Evolutionary conservation across 139 green algal species (phyloP).

Genomic region (Micractinium sp.): DNA sequence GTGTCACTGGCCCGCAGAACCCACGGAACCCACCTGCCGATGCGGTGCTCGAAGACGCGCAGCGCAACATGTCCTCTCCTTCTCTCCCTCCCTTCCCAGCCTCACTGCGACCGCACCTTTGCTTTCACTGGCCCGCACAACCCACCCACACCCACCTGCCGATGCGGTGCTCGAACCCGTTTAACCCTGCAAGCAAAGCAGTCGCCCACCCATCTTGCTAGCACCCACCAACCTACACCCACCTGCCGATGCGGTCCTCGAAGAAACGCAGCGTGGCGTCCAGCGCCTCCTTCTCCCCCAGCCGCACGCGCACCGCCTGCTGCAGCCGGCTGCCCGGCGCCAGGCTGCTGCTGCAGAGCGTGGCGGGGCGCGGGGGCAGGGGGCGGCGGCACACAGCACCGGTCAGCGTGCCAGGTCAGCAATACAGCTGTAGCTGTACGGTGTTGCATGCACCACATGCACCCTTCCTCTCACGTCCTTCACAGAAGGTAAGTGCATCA

Average conservation of each 20-base stretch:
- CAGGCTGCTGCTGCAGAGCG: slow-evolving; percentile 16
- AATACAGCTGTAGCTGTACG: no score
- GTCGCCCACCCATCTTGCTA: background rate
- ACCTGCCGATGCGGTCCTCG: slow-evolving; percentile 65
- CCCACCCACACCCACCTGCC: background rate
- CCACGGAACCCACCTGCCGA: no score
- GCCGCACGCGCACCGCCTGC: slow-evolving; percentile 64
- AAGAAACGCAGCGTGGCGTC: slow-evolving; percentile 74
- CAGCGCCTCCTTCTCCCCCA: slow-evolving; percentile 84
- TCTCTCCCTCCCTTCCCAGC: no score
- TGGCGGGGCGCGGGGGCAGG: background rate
- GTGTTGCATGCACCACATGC: no score
- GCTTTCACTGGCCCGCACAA: no score
- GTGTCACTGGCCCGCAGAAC: no score
- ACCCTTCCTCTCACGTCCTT: no score
- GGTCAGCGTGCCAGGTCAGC: background rate
- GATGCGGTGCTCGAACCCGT: background rate
- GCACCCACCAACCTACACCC: background rate
- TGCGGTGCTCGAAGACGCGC: no score
- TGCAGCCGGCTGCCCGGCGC: slow-evolving; percentile 50
- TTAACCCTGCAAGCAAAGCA: background rate
- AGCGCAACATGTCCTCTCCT: no score
- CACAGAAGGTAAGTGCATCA: background rate
- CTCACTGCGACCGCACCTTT: no score
- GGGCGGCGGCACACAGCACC: background rate